A percentile compares a stretch with the other conserved stretches of the same genome.
phyloP scores from a whole-genome alignment of 2,329 filamentous ascomycete genomes.

The Magnaporthiopsis incrustans region DNA sequence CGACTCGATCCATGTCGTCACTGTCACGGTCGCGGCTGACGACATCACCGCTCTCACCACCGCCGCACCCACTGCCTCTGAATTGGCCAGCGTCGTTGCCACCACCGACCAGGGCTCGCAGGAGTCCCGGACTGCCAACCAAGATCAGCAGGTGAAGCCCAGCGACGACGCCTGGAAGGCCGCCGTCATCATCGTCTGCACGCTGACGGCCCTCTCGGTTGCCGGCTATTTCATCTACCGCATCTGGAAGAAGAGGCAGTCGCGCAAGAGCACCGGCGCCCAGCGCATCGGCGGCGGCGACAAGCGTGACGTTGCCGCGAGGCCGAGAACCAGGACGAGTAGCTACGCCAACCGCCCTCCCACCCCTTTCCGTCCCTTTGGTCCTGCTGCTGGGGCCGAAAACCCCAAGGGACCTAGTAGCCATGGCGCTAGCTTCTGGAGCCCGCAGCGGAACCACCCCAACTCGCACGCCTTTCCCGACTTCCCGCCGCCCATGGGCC shows the following conservation, averaged over 20 bases:
- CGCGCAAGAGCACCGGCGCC: not conserved
- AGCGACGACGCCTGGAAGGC: constrained; percentile 4
- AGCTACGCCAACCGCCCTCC: not conserved
- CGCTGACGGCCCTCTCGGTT: not conserved
- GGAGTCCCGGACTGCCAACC: not conserved
- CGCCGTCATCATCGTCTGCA: constrained; percentile 6
- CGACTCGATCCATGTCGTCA: not conserved
- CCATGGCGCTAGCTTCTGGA: not conserved
- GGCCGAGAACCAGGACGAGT: not conserved
- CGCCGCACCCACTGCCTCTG: not conserved
- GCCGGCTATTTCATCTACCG: not conserved
- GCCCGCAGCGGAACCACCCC: constrained; percentile 1
- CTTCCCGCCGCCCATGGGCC: not conserved
- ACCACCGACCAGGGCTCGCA: not conserved
- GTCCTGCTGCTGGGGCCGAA: not conserved
- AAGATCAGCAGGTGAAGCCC: not conserved
- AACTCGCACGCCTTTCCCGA: not conserved
- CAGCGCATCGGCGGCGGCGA: too few species aligned
- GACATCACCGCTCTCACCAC: not conserved
- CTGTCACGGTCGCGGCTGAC: not conserved
- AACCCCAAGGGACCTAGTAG: not conserved
- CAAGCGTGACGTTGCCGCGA: not conserved
- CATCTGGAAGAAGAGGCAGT: not conserved
- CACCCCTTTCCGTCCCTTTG: not conserved
- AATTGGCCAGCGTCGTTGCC: too few species aligned